phyloP scores from a whole-genome alignment of 495 filamentous ascomycete species.

The Annulohypoxylon maeteangense region DNA sequence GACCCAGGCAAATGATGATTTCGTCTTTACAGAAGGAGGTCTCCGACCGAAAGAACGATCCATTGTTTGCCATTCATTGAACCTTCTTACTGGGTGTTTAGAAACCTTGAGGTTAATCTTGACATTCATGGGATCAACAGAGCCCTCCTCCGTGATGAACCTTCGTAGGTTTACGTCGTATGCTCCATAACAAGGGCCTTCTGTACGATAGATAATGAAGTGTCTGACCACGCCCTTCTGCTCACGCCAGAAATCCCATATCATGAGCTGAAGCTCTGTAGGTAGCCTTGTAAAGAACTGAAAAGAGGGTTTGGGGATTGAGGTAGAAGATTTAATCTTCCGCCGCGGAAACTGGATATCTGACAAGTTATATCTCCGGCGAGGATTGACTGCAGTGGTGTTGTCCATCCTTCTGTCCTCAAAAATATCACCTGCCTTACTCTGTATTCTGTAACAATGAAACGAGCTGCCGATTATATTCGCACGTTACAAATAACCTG shows the following conservation, averaged over 20 bases:
- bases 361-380: too few species aligned
- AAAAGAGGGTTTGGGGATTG: background rate
- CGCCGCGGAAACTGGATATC: too few species aligned
- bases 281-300: background rate
- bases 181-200: background rate
- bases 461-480: too few species aligned
- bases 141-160: background rate
- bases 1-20: too few species aligned
- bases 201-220: background rate
- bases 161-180: background rate
- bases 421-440: too few species aligned
- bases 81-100: background rate
- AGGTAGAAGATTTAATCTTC: background rate
- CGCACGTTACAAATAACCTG: background rate
- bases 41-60: too few species aligned
- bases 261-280: background rate
- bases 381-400: too few species aligned
- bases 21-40: too few species aligned
- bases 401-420: too few species aligned
- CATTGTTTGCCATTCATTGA: background rate
- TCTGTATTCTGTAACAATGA: too few species aligned
- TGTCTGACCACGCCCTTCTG: background rate
- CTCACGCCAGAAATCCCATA: background rate
- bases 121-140: background rate
- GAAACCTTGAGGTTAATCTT: background rate